Base-by-base conservation (phyloP, 768 basidiomycete species). In the Xerocomellus intermedius region DNA sequence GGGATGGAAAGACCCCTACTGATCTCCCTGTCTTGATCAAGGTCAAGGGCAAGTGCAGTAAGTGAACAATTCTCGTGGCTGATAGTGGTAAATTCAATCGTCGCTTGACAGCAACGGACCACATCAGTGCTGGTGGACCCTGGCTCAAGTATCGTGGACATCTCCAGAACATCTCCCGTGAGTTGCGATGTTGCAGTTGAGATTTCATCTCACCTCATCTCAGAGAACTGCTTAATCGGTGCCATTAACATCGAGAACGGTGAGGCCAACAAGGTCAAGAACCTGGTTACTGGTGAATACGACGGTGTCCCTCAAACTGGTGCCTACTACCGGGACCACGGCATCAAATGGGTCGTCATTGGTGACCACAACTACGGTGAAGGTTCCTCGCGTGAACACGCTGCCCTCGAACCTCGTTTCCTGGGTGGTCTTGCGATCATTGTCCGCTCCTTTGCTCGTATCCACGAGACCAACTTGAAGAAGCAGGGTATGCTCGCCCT, bases 131-230 rank as follows among this genome's bases (percentile, higher is more conserved):
- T 69, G 96, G 95, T 79, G 96, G 96, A 56, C 96, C 96, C 42
- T 98, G 96, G 96, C 84, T 98, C 79, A 98, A 98, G 78, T 98
- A 95, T 82, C 93, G 96, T 79, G 96, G 96, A 59, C 96, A 98
- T 75, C 86, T 98, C 68, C 83, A 97, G 74, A 98, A 98, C 81
- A 98, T 97, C 71, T 97, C 95, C 32, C 91, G 90, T 90, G 58
- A 58, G 85, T 80, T 3, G 9, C 36, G 0, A 45, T 22, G 33
- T 13, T 37, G 12, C 6, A 37, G 30, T 24, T 26, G 12, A 48
- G n/a, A 53, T 59, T n/a, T 0, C 14, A 32, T 57, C 50, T 61
- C 36, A 60, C 9, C 45, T 46, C 1, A 2, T 50, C 28, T 2
- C 65, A 91, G 89, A 98, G 74, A 98, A 98, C 81, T 96, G 94